phyloP scores from a whole-genome alignment of 2,329 filamentous ascomycete species.

The Fulvia fulva region DNA sequence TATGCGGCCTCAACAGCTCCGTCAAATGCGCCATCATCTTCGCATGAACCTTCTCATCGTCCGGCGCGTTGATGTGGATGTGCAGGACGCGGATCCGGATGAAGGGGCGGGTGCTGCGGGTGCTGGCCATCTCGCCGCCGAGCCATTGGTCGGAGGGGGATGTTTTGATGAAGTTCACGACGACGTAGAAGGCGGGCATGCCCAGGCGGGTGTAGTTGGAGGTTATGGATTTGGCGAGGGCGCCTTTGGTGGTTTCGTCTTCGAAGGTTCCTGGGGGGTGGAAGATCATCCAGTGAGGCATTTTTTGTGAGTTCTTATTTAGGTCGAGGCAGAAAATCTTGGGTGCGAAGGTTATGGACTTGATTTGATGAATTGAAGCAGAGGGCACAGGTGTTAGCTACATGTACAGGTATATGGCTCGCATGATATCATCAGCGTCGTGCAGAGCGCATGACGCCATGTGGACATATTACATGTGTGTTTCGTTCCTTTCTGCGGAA shows the following conservation, averaged over 20 bases:
- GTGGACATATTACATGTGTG: too few species aligned
- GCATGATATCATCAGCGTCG: too few species aligned
- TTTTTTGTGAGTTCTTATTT: slow-evolving; percentile 14
- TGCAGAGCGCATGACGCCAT: too few species aligned
- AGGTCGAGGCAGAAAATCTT: too few species aligned
- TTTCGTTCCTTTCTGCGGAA: too few species aligned
- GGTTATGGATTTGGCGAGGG: slow-evolving; percentile 38
- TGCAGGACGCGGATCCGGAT: slow-evolving; percentile 36
- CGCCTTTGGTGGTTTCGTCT: slow-evolving; percentile 26
- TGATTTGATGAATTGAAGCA: too few species aligned
- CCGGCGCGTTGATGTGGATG: slow-evolving; percentile 28
- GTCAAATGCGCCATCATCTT: slow-evolving; percentile 31
- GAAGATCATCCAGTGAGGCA: slow-evolving; percentile 46
- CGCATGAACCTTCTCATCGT: slow-evolving; percentile 17
- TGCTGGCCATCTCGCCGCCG: slow-evolving; percentile 26
- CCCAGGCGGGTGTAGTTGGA: slow-evolving; percentile 36
- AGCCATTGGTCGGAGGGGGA: slow-evolving; percentile 29
- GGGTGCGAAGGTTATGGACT: too few species aligned
- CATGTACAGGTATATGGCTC: too few species aligned
- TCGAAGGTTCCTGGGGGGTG: slow-evolving; percentile 36
- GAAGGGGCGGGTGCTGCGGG: slow-evolving; percentile 30
- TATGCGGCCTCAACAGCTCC: slow-evolving; percentile 36
- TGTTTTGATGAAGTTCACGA: slow-evolving; percentile 39
- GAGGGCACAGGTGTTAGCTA: too few species aligned
- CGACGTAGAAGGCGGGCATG: slow-evolving; percentile 46